Evolutionary conservation across 805 yeast genomes (phyloP), one percentile per base, ranked within the genome.

Genomic region (Saccharomycopsis malanga): DNA sequence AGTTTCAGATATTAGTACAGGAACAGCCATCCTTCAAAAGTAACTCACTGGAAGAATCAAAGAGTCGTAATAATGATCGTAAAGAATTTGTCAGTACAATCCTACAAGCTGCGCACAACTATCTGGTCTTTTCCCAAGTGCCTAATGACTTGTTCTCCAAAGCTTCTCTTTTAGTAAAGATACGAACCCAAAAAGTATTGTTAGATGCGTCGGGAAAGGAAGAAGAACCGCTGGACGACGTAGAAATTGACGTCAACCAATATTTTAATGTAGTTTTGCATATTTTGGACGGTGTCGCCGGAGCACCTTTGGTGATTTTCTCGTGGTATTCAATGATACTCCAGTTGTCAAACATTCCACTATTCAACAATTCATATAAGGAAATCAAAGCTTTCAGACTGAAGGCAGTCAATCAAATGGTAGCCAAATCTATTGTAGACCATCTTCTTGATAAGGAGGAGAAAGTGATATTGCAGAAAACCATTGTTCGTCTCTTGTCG

Each of bases 261-360:
- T 43, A 22, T 34, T 39, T 50, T 9, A 23, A 36, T 7, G 4
- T 36, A 12, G 18, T 42, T 1, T 5, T 37, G 6, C 25, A 43
- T 7, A 17, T 34, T 7, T 30, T 50, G 12, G n/a, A 29, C 22
- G 44, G 43, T 12, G 4, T n/a, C 22, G 18, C 25, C 4, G 46
- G 39, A 5, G 12, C 30, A 6, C 21, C 18, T 14, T 27, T 50
- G 2, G 15, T 32, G 2, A 27, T 44, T 6, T 51, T 47, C 30
- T 30, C 38, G 17, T 48, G 52, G 54, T 51, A 44, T 32, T 41
- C 32, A 2, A n/a, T 44, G 3, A 34, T 41, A 18, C 34, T 46
- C 10, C 55, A 52, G 34, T 22, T 49, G 4, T 45, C 48, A n/a
- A 52, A 52, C 34, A 29, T 50, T 5, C 51, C 55, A 14, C 30